Evolutionary conservation across 192 early-diverging fungal species (phyloP).

Genomic region (Linnemannia hyalina): DNA sequence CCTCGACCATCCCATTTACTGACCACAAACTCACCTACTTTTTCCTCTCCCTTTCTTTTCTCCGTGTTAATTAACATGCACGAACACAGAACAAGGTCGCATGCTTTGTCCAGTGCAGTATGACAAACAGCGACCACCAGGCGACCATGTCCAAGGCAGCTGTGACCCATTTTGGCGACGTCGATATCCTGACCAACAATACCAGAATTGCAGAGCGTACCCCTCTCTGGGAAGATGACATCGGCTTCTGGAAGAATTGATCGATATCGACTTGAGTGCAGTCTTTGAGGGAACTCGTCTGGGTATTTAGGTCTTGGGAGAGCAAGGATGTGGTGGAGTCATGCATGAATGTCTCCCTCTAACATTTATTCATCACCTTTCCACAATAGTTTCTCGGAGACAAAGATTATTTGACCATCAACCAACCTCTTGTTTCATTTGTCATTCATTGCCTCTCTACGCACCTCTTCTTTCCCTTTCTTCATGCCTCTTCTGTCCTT

Average conservation of each 20-base stretch:
- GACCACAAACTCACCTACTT: neutral
- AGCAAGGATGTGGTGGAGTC: slow-evolving; percentile 65
- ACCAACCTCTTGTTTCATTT: too few species aligned
- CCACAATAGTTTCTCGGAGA: slow-evolving; percentile 23
- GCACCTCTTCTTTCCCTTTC: too few species aligned
- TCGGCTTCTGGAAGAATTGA: slow-evolving; percentile 59
- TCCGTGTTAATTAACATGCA: too few species aligned
- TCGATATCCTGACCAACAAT: slow-evolving; percentile 73
- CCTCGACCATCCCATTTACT: neutral
- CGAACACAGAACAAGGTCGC: slow-evolving; percentile 44
- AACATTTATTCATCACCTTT: neutral
- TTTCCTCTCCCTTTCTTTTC: neutral
- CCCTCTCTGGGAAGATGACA: slow-evolving; percentile 57
- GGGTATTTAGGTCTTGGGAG: slow-evolving; percentile 68
- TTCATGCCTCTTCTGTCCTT: too few species aligned
- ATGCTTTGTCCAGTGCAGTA: slow-evolving; percentile 64
- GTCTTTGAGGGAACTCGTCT: slow-evolving; percentile 81
- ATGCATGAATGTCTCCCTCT: neutral
- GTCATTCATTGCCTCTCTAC: too few species aligned
- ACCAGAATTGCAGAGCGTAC: slow-evolving; percentile 63
- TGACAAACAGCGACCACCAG: slow-evolving; percentile 52
- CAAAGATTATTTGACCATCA: slow-evolving; percentile 62
- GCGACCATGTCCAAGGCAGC: slow-evolving; percentile 53
- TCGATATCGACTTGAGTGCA: slow-evolving; percentile 82
- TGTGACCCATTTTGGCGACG: slow-evolving; percentile 62